Conservation (phyloP, 495 filamentous ascomycete species). For the Cercophora newfieldiana region DNA sequence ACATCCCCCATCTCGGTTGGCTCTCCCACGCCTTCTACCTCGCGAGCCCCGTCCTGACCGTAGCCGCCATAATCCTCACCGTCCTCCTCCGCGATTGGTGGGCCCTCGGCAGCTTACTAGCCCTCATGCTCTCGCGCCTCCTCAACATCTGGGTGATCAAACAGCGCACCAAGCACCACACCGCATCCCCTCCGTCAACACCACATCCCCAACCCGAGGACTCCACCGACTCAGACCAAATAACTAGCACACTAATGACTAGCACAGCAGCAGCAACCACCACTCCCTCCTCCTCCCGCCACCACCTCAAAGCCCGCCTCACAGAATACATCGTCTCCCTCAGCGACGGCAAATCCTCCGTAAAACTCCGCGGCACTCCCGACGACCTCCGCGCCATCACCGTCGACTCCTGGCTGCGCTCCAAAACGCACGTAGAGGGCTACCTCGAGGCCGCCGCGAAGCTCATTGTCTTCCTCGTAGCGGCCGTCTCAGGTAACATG, state of each 20-base stretch:
- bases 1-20: constrained; percentile 36
- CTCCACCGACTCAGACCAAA: background rate
- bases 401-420: constrained; percentile 54
- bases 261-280: constrained; percentile 1
- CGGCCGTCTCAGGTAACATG: constrained; percentile 53
- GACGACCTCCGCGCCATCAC: constrained; percentile 61
- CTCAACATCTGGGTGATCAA: constrained; percentile 57
- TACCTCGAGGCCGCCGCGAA: constrained; percentile 48
- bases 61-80: constrained; percentile 41
- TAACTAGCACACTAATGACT: no score
- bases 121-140: constrained; percentile 54
- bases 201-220: background rate
- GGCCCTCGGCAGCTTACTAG: constrained; percentile 44
- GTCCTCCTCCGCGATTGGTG: constrained; percentile 53
- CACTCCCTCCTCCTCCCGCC: background rate
- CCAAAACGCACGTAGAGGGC: constrained; percentile 51
- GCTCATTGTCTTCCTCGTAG: constrained; percentile 55
- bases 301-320: constrained; percentile 13
- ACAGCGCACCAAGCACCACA: constrained; percentile 37
- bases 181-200: constrained; percentile 12
- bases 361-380: constrained; percentile 52
- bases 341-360: constrained; percentile 27
- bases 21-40: constrained; percentile 49
- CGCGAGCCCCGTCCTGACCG: constrained; percentile 43
- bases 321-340: constrained; percentile 39